Conservation (phyloP, 2,329 filamentous ascomycete genomes). For the Scytalidium lignicola region DNA sequence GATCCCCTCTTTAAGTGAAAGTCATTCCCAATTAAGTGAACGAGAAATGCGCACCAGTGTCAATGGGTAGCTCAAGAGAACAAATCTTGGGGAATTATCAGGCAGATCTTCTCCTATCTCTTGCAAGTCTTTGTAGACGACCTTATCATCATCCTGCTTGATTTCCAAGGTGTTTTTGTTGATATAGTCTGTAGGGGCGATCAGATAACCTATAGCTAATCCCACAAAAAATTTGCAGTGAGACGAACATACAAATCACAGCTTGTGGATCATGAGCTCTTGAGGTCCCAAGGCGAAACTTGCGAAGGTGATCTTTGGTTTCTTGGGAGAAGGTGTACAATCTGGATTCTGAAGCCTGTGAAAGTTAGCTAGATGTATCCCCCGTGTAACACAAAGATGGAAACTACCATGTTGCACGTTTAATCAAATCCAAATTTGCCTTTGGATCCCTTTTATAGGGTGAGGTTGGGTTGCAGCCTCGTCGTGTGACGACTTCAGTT, state of each 20-base stretch:
- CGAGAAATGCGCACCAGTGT: constrained; percentile 59
- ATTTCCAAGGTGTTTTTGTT: constrained; percentile 89
- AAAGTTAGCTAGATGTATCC: neutral
- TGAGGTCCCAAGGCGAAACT: constrained; percentile 90
- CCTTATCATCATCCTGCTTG: constrained; percentile 70
- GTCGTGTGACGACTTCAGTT: too few species aligned
- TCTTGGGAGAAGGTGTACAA: constrained; percentile 90
- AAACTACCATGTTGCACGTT: neutral
- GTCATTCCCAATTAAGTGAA: too few species aligned
- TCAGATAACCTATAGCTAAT: neutral
- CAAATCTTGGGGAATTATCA: constrained; percentile 83
- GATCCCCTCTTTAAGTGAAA: too few species aligned
- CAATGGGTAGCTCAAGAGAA: constrained; percentile 86
- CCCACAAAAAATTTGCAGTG: neutral
- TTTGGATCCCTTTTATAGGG: too few species aligned
- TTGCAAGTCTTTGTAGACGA: constrained; percentile 73
- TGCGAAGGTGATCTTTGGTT: constrained; percentile 84
- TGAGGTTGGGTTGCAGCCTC: too few species aligned
- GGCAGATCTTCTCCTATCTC: constrained; percentile 85
- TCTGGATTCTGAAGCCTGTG: constrained; percentile 67
- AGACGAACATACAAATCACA: constrained; percentile 75
- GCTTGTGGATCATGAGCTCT: constrained; percentile 82
- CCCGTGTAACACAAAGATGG: neutral
- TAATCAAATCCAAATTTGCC: too few species aligned
- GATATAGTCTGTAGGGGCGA: constrained; percentile 64